Percentiles rank a stretch among this genome's conserved stretches.
Conservation (phyloP, 305 asterid genomes). For the Solanum chacoense region DNA sequence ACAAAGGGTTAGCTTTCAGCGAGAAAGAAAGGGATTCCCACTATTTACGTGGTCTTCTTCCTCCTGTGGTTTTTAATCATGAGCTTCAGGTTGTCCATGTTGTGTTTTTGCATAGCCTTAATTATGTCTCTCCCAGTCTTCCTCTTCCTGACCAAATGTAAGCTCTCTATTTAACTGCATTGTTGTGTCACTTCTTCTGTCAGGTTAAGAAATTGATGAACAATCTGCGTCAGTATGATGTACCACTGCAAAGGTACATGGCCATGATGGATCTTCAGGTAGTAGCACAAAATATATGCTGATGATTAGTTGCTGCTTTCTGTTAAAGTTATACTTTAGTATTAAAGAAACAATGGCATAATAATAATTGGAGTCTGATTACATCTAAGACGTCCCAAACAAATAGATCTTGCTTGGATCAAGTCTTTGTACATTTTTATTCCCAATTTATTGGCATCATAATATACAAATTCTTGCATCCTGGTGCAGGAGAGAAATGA, state of each 20-base stretch:
- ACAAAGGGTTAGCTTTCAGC: slow-evolving; percentile 85
- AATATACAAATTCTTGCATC: not conserved
- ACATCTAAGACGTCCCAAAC: not conserved
- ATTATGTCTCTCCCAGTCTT: not conserved
- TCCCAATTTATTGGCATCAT: not conserved
- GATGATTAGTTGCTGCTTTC: not conserved
- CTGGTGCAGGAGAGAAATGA: slow-evolving; percentile 75
- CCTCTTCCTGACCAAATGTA: not conserved
- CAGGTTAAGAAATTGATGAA: slow-evolving; percentile 91
- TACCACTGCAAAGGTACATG: slow-evolving; percentile 86
- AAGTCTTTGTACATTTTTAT: not conserved
- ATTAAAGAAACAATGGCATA: not conserved
- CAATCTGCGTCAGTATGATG: slow-evolving; percentile 69
- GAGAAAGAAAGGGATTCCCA: slow-evolving; percentile 92
- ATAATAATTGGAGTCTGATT: not conserved
- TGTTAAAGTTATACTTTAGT: not conserved
- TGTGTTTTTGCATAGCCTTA: not conserved
- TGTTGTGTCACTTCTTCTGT: not conserved
- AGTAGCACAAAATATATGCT: not conserved
- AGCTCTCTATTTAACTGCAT: not conserved
- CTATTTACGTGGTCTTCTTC: slow-evolving; percentile 81
- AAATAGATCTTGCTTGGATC: not conserved
- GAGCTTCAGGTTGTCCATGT: slow-evolving; percentile 53
- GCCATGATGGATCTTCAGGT: slow-evolving; percentile 99
- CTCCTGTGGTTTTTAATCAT: slow-evolving; percentile 63